Percentiles rank a stretch among this genome's conserved stretches.
These are phyloP conservation scores for Fusarium irregulare DNA, from an alignment of 2,329 filamentous ascomycete genomes.

Conservation along the genomic window DNA sequence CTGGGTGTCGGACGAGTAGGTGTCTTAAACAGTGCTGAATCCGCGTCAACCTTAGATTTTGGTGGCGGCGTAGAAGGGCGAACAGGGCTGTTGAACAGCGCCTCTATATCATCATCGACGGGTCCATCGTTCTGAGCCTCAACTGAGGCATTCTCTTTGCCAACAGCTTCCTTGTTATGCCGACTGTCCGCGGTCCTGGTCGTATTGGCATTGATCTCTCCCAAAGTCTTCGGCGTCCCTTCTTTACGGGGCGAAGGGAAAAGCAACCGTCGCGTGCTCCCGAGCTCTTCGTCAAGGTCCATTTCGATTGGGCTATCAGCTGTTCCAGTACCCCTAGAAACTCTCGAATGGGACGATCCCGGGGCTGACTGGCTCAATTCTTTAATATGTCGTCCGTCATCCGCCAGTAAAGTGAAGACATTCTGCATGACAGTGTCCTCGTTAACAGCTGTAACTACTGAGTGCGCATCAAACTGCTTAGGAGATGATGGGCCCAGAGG, in stretches of 20 bases:
- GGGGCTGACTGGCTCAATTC: slow-evolving; percentile 44
- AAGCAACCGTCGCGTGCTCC: slow-evolving; percentile 74
- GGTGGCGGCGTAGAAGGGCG: slow-evolving; percentile 66
- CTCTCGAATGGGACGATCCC: slow-evolving; percentile 65
- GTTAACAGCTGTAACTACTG: slow-evolving; percentile 31
- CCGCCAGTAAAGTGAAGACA: slow-evolving; percentile 3
- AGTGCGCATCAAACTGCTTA: slow-evolving; percentile 37
- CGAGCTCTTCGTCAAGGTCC: slow-evolving; percentile 61
- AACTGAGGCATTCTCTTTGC: slow-evolving; percentile 63
- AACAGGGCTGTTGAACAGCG: slow-evolving; percentile 72
- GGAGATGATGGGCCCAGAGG: slow-evolving; percentile 59
- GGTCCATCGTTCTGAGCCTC: slow-evolving; percentile 49
- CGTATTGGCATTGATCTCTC: slow-evolving; percentile 66
- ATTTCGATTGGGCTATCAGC: slow-evolving; percentile 67
- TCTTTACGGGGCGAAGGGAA: slow-evolving; percentile 82
- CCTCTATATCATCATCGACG: slow-evolving; percentile 66
- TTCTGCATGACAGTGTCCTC: slow-evolving; percentile 13
- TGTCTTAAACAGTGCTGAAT: slow-evolving; percentile 67
- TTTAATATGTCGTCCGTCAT: slow-evolving; percentile 18
- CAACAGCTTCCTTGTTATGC: slow-evolving; percentile 51
- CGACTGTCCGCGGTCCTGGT: slow-evolving; percentile 57
- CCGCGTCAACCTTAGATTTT: slow-evolving; percentile 52
- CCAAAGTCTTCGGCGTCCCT: slow-evolving; percentile 69
- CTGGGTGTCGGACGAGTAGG: slow-evolving; percentile 71
- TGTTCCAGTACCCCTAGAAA: slow-evolving; percentile 66